Conservation (phyloP, 129 eudicot species). For the Pseudognaphalium luteoalbum region DNA sequence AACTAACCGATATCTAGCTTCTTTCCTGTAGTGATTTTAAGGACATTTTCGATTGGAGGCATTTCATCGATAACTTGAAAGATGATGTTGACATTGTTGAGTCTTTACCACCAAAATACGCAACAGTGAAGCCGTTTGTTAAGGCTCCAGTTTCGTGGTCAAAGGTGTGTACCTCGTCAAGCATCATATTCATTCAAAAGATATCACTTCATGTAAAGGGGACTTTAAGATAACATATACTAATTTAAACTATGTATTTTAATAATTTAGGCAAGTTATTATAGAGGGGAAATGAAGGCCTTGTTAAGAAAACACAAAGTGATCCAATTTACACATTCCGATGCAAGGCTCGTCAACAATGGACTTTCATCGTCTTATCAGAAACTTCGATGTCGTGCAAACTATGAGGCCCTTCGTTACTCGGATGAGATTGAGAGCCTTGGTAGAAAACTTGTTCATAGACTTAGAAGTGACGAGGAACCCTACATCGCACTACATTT, state of each 20-base stretch:
- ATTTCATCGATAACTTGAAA: conserved; percentile 65
- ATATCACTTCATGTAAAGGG: background rate
- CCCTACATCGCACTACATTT: conserved; percentile 84
- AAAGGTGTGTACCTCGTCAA: conserved; percentile 37
- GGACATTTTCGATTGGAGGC: conserved; percentile 91
- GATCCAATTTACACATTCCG: conserved; percentile 72
- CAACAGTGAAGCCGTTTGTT: conserved; percentile 42
- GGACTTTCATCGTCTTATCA: conserved; percentile 69
- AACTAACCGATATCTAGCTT: background rate
- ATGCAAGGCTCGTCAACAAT: conserved; percentile 89
- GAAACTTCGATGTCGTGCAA: conserved; percentile 81
- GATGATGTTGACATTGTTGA: conserved; percentile 86
- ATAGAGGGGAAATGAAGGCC: conserved; percentile 60
- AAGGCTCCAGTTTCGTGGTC: conserved; percentile 98
- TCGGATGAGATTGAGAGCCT: conserved; percentile 68
- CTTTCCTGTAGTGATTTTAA: conserved; percentile 61
- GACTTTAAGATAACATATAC: background rate
- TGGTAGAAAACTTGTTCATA: conserved; percentile 51
- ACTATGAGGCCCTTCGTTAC: conserved; percentile 73
- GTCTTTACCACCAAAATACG: conserved; percentile 59
- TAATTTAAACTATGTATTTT: background rate
- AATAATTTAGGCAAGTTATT: conserved; percentile 54
- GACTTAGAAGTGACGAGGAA: conserved; percentile 51
- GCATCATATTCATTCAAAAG: background rate
- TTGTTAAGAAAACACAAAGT: conserved; percentile 72